A percentile compares a stretch with the other conserved stretches of the same genome.
Conservation (phyloP, 805 yeast genomes). For the Candida pseudoglaebosa region DNA sequence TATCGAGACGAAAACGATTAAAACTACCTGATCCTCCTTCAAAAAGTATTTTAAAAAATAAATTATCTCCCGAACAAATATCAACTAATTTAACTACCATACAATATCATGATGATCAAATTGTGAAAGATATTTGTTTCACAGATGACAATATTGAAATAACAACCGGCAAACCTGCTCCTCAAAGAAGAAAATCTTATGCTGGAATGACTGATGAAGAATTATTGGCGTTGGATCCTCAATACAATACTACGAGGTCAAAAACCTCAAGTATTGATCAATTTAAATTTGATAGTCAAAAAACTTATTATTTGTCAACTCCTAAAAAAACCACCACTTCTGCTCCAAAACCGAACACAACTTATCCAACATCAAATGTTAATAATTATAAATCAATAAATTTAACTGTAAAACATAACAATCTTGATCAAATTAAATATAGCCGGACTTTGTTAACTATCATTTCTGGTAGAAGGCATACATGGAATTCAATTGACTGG, state of each 20-base stretch:
- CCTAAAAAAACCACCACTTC: slow-evolving; percentile 11
- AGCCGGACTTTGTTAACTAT: slow-evolving; percentile 34
- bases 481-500: slow-evolving; percentile 44
- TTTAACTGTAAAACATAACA: slow-evolving; percentile 42
- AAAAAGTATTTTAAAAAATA: slow-evolving; percentile 38
- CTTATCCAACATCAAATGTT: slow-evolving; percentile 30
- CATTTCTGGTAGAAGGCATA: slow-evolving; percentile 38
- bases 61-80: slow-evolving; percentile 25
- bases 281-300: slow-evolving; percentile 43
- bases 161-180: slow-evolving; percentile 8
- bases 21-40: slow-evolving; percentile 29
- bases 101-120: slow-evolving; percentile 15
- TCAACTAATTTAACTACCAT: slow-evolving; percentile 14
- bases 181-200: slow-evolving; percentile 39
- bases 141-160: slow-evolving; percentile 1
- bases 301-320: slow-evolving; percentile 22
- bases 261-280: slow-evolving; percentile 36
- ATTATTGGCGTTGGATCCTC: slow-evolving; percentile 51
- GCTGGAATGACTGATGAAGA: slow-evolving; percentile 53
- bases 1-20: slow-evolving; percentile 12
- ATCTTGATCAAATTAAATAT: slow-evolving; percentile 20
- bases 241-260: slow-evolving; percentile 36
- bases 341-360: slow-evolving; percentile 5
- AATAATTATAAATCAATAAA: slow-evolving; percentile 37
- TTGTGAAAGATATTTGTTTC: slow-evolving; percentile 4